Evolutionary conservation across 345 rosid genomes (phyloP).

Genomic region (Litchi chinensis): DNA sequence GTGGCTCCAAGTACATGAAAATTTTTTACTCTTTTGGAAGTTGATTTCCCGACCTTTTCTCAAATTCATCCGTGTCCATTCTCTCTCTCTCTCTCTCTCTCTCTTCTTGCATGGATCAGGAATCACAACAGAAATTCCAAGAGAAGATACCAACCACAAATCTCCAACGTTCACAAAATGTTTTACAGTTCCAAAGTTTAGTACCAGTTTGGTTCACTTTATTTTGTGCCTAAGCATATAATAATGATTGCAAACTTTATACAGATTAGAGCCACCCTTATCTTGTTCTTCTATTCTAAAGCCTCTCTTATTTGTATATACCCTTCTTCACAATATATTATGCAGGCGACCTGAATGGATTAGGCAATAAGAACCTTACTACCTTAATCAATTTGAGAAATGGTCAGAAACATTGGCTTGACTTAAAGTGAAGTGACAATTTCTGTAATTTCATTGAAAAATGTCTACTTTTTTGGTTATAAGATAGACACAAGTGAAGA

Average conservation of each 20-base stretch:
- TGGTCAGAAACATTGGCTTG: too few species aligned
- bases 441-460: too few species aligned
- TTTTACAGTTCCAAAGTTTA: background rate
- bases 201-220: background rate
- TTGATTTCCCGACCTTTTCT: conserved; percentile 9
- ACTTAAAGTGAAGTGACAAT: too few species aligned
- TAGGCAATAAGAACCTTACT: too few species aligned
- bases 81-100: background rate
- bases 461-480: background rate
- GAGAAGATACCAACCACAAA: background rate
- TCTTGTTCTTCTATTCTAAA: too few species aligned
- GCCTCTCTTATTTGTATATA: too few species aligned
- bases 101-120: too few species aligned
- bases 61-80: background rate
- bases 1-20: conserved; percentile 3
- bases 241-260: background rate
- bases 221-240: background rate
- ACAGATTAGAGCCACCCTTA: background rate
- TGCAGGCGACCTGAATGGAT: background rate
- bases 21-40: background rate
- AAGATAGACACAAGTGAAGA: background rate
- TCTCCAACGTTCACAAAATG: background rate
- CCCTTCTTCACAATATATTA: background rate
- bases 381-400: too few species aligned
- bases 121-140: background rate